phyloP scores from a whole-genome alignment of 805 yeast species.

The Ogataea paradorogensis region DNA sequence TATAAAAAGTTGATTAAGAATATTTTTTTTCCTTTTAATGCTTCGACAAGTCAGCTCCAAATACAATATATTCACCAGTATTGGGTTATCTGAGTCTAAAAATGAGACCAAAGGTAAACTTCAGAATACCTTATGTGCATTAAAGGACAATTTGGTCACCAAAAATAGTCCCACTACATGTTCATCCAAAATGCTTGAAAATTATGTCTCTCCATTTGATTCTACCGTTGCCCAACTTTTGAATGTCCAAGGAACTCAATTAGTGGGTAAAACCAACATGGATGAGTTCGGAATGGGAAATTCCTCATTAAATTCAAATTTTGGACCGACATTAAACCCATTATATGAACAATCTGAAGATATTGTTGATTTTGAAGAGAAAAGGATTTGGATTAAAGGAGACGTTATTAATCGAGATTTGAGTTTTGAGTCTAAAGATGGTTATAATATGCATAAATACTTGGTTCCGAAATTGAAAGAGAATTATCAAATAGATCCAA shows the following conservation, averaged over 20 bases:
- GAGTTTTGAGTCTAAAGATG: constrained; percentile 37
- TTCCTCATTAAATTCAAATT: constrained; percentile 51
- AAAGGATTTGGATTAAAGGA: constrained; percentile 26
- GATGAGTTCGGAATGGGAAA: constrained; percentile 99
- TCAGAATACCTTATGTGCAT: constrained; percentile 39
- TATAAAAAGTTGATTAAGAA: neutral
- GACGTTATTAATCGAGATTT: constrained; percentile 21
- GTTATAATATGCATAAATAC: constrained; percentile 14
- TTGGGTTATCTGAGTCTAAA: constrained; percentile 21
- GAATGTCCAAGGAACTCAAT: constrained; percentile 45
- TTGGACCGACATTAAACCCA: constrained; percentile 61
- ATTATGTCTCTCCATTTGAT: constrained; percentile 72
- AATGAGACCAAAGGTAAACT: constrained; percentile 20
- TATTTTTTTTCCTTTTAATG: constrained; percentile 1
- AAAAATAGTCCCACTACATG: constrained; percentile 67
- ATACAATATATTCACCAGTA: constrained; percentile 40
- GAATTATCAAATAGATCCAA: constrained; percentile 17
- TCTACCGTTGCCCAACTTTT: constrained; percentile 68
- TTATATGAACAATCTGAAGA: constrained; percentile 24
- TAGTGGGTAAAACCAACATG: constrained; percentile 82
- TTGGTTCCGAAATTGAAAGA: constrained; percentile 17
- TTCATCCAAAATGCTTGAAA: constrained; percentile 59
- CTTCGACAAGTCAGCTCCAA: constrained; percentile 17
- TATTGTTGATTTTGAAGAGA: constrained; percentile 25
- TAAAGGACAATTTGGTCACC: constrained; percentile 83